phyloP scores from a whole-genome alignment of 2,329 filamentous ascomycete genomes.

The Fusarium burgessii region DNA sequence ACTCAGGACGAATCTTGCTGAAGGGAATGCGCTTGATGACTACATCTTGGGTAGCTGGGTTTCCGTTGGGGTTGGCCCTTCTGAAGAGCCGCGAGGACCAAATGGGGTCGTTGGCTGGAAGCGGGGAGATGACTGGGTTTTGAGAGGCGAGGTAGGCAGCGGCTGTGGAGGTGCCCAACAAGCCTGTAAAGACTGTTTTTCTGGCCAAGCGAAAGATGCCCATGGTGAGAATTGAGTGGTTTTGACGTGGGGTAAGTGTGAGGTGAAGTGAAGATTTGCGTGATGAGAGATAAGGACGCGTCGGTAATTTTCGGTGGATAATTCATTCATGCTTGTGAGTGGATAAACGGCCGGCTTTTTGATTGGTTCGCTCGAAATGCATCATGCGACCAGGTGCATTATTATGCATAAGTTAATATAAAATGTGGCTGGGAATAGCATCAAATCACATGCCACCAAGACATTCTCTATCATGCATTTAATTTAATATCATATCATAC shows the following conservation, averaged over 20 bases:
- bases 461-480: background rate
- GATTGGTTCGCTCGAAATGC: background rate
- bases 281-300: conserved; percentile 29
- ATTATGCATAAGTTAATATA: background rate
- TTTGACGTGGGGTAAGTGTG: background rate
- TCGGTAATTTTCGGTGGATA: conserved; percentile 20
- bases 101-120: conserved; percentile 69
- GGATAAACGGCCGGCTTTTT: conserved; percentile 21
- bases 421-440: conserved; percentile 6
- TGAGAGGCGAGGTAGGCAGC: conserved; percentile 63
- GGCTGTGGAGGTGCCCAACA: conserved; percentile 62
- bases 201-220: conserved; percentile 64
- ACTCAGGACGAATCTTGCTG: conserved; percentile 71
- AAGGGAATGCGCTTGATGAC: conserved; percentile 73
- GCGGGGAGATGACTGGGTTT: conserved; percentile 68
- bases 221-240: conserved; percentile 54
- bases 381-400: conserved; percentile 16
- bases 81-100: conserved; percentile 68
- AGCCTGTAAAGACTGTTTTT: conserved; percentile 59
- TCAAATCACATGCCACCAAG: background rate
- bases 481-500: background rate
- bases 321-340: background rate
- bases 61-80: conserved; percentile 71
- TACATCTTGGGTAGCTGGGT: conserved; percentile 73
- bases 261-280: background rate